A percentile compares a stretch with the other conserved stretches of the same genome.
Conservation (phyloP, 164 flowering plant genomes). For the Aristolochia fimbriata region DNA sequence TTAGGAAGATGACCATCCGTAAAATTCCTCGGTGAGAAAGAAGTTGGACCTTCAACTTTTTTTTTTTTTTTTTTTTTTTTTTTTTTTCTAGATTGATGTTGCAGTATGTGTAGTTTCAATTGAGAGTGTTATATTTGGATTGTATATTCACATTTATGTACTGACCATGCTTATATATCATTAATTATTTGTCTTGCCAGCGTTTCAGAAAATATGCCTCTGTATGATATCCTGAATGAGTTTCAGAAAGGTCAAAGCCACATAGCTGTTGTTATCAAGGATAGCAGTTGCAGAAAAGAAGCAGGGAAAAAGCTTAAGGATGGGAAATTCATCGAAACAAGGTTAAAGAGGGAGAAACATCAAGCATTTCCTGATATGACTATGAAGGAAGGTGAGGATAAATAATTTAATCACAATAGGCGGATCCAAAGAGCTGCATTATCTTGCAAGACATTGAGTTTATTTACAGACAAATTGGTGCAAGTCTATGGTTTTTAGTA, state of each 20-base stretch:
- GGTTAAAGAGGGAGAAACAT: conserved; percentile 10
- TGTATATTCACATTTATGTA: background rate
- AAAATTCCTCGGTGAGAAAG: conserved; percentile 72
- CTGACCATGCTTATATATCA: background rate
- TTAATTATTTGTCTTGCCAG: conserved; percentile 17
- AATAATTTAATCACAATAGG: no score
- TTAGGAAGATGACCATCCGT: conserved; percentile 60
- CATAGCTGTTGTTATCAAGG: conserved; percentile 74
- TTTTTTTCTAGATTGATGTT: no score
- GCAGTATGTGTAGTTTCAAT: no score
- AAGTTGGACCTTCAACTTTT: no score
- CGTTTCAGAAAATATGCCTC: conserved; percentile 60
- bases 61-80: no score
- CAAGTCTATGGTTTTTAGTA: no score
- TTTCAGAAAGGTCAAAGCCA: conserved; percentile 95
- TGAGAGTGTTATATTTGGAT: background rate
- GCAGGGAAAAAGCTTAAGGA: conserved; percentile 22
- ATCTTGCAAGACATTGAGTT: no score
- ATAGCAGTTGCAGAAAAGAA: conserved; percentile 33
- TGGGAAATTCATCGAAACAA: conserved; percentile 16
- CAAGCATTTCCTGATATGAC: conserved; percentile 7
- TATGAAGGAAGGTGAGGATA: conserved; percentile 15
- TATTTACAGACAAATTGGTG: no score
- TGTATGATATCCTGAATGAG: conserved; percentile 86
- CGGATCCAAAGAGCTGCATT: no score